These are phyloP conservation scores for Stagonosporopsis rhizophila DNA, from an alignment of 2,329 filamentous ascomycete species.

Conservation along the genomic window DNA sequence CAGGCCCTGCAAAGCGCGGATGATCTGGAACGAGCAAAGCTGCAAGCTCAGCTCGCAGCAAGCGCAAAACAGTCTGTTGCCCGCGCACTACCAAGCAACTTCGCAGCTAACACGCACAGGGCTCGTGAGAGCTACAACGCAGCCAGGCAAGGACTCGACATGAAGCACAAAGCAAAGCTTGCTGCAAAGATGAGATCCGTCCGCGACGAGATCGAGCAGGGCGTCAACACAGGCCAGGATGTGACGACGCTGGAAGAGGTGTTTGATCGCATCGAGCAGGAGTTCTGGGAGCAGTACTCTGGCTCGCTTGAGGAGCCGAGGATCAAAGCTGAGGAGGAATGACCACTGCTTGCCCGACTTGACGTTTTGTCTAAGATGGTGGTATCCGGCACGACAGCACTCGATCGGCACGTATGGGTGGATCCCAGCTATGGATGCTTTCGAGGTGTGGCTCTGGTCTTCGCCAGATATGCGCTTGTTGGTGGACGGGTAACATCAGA, in stretches of 20 bases:
- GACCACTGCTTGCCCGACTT: too few relatives aligned
- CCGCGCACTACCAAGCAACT: too few relatives aligned
- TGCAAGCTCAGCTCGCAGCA: constrained; percentile 9
- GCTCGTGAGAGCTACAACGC: constrained; percentile 8
- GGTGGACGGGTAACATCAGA: too few relatives aligned
- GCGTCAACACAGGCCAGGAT: constrained; percentile 1
- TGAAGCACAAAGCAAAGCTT: constrained; percentile 5
- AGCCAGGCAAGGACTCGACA: not conserved
- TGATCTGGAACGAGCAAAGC: not conserved
- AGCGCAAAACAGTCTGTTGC: constrained; percentile 5
- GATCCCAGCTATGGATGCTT: too few relatives aligned
- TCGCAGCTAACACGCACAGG: not conserved
- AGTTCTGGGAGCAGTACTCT: constrained; percentile 6
- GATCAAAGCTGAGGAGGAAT: constrained; percentile 6
- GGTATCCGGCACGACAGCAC: too few relatives aligned
- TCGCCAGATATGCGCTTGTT: too few relatives aligned
- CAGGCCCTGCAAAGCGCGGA: not conserved
- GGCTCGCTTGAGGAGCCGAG: not conserved
- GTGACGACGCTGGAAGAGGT: constrained; percentile 7
- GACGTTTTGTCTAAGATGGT: too few relatives aligned
- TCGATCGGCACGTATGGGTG: too few relatives aligned
- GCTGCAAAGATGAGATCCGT: constrained; percentile 7
- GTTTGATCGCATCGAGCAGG: constrained; percentile 8
- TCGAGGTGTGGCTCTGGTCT: too few relatives aligned
- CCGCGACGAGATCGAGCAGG: constrained; percentile 11